Evolutionary conservation across 805 yeast genomes (phyloP).

Genomic region (Isabelozyma heimii): DNA sequence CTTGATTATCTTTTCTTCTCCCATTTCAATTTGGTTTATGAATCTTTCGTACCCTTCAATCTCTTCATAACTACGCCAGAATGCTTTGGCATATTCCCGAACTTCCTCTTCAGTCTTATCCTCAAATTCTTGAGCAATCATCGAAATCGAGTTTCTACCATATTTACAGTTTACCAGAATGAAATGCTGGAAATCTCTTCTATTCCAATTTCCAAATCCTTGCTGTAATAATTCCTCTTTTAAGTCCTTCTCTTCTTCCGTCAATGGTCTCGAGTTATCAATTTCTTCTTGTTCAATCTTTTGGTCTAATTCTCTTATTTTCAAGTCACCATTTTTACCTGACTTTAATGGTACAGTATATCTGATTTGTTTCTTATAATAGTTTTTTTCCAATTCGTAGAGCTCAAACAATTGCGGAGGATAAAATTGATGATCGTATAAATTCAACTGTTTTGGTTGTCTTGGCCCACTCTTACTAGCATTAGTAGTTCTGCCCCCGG

Average conservation of each 20-base stretch:
- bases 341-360: slow-evolving; percentile 62
- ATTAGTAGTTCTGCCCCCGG: slow-evolving; percentile 57
- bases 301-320: slow-evolving; percentile 40
- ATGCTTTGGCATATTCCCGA: slow-evolving; percentile 67
- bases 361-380: slow-evolving; percentile 65
- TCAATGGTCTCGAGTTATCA: slow-evolving; percentile 72
- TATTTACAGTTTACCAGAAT: slow-evolving; percentile 70
- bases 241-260: slow-evolving; percentile 73
- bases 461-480: slow-evolving; percentile 55
- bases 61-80: slow-evolving; percentile 76
- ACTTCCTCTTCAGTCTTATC: slow-evolving; percentile 82
- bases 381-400: slow-evolving; percentile 77
- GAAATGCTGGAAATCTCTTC: slow-evolving; percentile 84
- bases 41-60: slow-evolving; percentile 90
- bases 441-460: slow-evolving; percentile 79
- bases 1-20: slow-evolving; percentile 78
- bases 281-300: slow-evolving; percentile 70
- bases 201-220: slow-evolving; percentile 81
- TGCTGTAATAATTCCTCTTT: slow-evolving; percentile 56
- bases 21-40: slow-evolving; percentile 76
- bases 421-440: slow-evolving; percentile 89
- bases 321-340: slow-evolving; percentile 40
- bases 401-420: slow-evolving; percentile 74
- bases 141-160: slow-evolving; percentile 72
- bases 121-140: slow-evolving; percentile 76